Evolutionary conservation across 805 yeast genomes (phyloP), one percentile per base, ranked within the genome.

Genomic region (Metschnikowia borealis): DNA sequence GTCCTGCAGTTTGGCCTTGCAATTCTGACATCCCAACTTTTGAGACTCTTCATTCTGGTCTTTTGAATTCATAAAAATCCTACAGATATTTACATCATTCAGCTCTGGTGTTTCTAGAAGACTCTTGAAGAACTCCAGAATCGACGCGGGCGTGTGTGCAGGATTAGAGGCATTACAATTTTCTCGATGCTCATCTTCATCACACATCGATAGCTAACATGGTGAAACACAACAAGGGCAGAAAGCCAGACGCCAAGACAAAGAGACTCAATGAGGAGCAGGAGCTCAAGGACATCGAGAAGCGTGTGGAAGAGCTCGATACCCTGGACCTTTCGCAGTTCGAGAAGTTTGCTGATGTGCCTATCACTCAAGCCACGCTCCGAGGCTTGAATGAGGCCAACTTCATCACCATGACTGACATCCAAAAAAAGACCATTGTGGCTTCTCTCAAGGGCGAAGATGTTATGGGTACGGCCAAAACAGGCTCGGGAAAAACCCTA

Each of bases 401-500:
- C 47, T 94, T 85, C 65, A 75, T 87, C 1, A 77, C 82, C 10
- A 67, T 91, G 72, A 94, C 99, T 0, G 96, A 87, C 39, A 88
- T 94, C 51, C 99, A 94, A 62, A 81, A 78, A 53, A 82, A 82
- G 44, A 75, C 96, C 5, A 87, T 94, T 26, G 87, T 95, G 0
- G 69, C 78, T 13, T 82, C 94, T 0, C 70, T 94, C 53, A 83
- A 87, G 58, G 92, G 94, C 0, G 71, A 77, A 32, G 97, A 90
- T 70, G 66, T 91, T 2, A 74, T 91, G 58, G 96, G 89, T 11
- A 91, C 96, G 18, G 97, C 97, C 18, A 81, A 82, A 59, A 90
- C 97, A 0, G 92, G 92, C 2, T 87, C 96, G 3, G 97, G 97
- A 20, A 90, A 90, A 62, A 90, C 97, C 0, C 68, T 90, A 51